Conservation (phyloP, 257 asterid genomes). For the Nicotiana paniculata region DNA sequence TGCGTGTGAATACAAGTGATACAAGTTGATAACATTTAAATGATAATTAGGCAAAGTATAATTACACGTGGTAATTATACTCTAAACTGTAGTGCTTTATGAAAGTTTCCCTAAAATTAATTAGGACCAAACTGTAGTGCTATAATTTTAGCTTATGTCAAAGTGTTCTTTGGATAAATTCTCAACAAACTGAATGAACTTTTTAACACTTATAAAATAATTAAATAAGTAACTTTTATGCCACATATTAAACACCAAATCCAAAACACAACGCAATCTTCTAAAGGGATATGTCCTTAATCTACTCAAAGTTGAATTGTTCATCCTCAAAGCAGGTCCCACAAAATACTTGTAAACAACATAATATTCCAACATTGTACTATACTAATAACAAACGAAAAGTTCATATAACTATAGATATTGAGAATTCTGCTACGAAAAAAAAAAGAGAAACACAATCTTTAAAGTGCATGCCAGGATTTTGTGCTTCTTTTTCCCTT, state of each 20-base stretch:
- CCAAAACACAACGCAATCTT: neutral
- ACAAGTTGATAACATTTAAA: too few species aligned
- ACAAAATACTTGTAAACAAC: neutral
- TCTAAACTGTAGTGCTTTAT: too few species aligned
- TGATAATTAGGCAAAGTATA: too few species aligned
- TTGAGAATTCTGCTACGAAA: neutral
- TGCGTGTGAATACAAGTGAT: too few species aligned
- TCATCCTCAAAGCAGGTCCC: neutral
- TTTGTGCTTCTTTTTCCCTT: constrained; percentile 1
- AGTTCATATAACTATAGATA: neutral
- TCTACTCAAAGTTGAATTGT: neutral
- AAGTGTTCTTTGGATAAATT: neutral
- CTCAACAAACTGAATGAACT: neutral
- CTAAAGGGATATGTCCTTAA: neutral
- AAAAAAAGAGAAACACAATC: neutral
- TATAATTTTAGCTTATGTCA: neutral
- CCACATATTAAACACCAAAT: neutral
- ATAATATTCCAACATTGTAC: neutral
- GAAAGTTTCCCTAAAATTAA: too few species aligned
- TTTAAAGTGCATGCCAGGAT: constrained; percentile 3
- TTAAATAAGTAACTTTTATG: neutral
- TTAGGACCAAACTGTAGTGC: too few species aligned
- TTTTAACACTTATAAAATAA: neutral
- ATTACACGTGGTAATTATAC: too few species aligned
- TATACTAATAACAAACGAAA: neutral